Base-by-base conservation (phyloP, 306 rosid species). In the Quercus mongolica region DNA sequence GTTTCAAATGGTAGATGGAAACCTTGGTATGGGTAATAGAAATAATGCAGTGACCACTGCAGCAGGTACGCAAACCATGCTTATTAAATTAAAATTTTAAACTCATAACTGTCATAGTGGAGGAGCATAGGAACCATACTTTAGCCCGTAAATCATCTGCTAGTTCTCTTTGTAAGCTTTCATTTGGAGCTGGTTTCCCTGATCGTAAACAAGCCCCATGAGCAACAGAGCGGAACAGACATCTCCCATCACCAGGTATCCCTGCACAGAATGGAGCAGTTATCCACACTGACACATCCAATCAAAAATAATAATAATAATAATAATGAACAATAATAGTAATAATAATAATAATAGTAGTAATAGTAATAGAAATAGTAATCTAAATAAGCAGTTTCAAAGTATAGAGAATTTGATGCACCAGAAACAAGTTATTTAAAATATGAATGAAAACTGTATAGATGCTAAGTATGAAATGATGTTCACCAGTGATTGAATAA, bases 221-320 rank as follows among this genome's bases (percentile, higher is more conserved):
- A 81, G 99, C 91, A 59, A 95, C 92, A 20, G 99, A 91, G 63
- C 97, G 91, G 81, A 95, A 95, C 88, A 95, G 76, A 80, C 99
- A 95, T 81, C 99, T 87, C 61, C 99, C 99, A 79, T 92, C 99
- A 67, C 99, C 99, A 12, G 98, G 99, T 83, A 92, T 92, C 85
- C 99, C 99, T 95, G 87, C 69, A 69, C 63, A 76, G 79, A 46
- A 80, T 23, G 7, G 38, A 74, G 81, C 70, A 57, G 58, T 82
- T 81, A 71, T 82, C 49, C 49, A 68, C 54, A 77, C 56, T n/a
- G 64, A 78, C 52, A 74, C 71, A 62, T 59, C 54, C 18, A 69
- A 62, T 55, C 20, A 15, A 69, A 30, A 26, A 35, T 4, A 31
- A 31, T 31, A 35, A 35, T 35, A 35, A 35, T 30, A 38, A 6